Percentiles rank a stretch among this genome's conserved stretches.
These are phyloP conservation scores for sorghum (Sorghum bicolor) DNA, from an alignment of 176 grass and related monocot genomes.

Conservation along the genomic window Sorghum_bicolor_NCBIv3 NC_012872.2:73625501-73626000, in stretches of 20 bases:
- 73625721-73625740: slow-evolving; percentile 64
- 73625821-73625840: slow-evolving; percentile 58
- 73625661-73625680: slow-evolving; percentile 39
- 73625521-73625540: slow-evolving; percentile 60
- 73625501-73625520: slow-evolving; percentile 54
- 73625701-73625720: slow-evolving; percentile 83
- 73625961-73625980: slow-evolving; percentile 59
- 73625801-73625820: slow-evolving; percentile 48
- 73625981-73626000: slow-evolving; percentile 48
- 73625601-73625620: slow-evolving; percentile 52
- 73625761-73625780: slow-evolving; percentile 56
- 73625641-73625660: slow-evolving; percentile 77
- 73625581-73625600: slow-evolving; percentile 60
- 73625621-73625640: slow-evolving; percentile 65
- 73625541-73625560: slow-evolving; percentile 63
- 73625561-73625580: slow-evolving; percentile 63
- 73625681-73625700: slow-evolving; percentile 36
- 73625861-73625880: slow-evolving; percentile 57
- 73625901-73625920: slow-evolving; percentile 60
- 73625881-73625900: slow-evolving; percentile 53
- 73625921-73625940: slow-evolving; percentile 65
- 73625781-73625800: slow-evolving; percentile 60
- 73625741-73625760: slow-evolving; percentile 53
- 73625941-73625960: slow-evolving; percentile 45
- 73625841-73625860: slow-evolving; percentile 53